Conservation (phyloP, 192 early-diverging fungal genomes). For the Gigaspora rosea region DNA sequence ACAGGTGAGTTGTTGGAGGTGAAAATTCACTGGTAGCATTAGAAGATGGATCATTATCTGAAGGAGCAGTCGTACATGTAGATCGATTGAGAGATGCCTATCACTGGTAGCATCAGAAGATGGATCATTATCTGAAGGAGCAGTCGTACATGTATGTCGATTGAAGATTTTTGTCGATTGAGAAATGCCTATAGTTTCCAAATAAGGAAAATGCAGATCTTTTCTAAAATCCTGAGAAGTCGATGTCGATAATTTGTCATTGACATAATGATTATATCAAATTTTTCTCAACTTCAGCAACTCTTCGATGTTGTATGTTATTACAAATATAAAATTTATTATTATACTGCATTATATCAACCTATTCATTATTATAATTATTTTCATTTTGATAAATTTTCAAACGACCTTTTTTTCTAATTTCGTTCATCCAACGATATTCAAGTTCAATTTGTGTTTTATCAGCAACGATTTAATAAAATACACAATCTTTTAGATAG, state of each 20-base stretch:
- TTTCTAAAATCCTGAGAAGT: too few species aligned
- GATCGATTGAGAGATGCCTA: too few species aligned
- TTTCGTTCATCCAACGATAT: slow-evolving; percentile 16
- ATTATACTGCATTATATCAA: slow-evolving; percentile 28
- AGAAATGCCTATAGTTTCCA: background rate
- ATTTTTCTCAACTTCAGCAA: slow-evolving; percentile 11
- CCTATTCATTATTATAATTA: background rate
- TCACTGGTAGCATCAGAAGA: too few species aligned
- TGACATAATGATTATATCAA: background rate
- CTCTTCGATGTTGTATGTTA: slow-evolving; percentile 20
- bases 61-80: too few species aligned
- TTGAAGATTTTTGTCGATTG: background rate
- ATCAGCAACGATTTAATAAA: slow-evolving; percentile 29
- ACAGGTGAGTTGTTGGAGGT: background rate
- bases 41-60: background rate
- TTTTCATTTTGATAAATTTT: background rate
- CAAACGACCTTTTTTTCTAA: background rate
- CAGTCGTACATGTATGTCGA: too few species aligned
- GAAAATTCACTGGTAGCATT: background rate
- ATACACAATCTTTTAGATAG: slow-evolving; percentile 32
- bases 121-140: too few species aligned
- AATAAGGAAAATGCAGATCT: too few species aligned
- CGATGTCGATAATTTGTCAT: too few species aligned
- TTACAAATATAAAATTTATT: slow-evolving; percentile 3
- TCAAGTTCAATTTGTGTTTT: slow-evolving; percentile 23